Evolutionary conservation across 176 grass and related monocot genomes (phyloP).

Genomic region (Triticum dicoccoides): DNA sequence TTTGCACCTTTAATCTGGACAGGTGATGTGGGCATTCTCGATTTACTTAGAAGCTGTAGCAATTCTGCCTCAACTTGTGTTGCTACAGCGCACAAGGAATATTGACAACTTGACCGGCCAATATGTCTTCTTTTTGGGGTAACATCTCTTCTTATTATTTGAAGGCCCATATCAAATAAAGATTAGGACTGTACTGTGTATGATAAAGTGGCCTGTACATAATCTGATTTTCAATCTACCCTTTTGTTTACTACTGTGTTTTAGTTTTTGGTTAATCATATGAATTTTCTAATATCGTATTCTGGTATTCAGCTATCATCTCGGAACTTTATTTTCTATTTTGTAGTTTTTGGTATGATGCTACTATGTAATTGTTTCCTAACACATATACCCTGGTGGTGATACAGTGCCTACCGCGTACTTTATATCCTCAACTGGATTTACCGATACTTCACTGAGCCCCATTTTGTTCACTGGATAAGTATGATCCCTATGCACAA

Average conservation of each 20-base stretch:
- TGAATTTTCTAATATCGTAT: conserved; percentile 5
- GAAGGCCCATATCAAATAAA: background rate
- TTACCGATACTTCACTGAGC: conserved; percentile 83
- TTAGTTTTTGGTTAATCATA: background rate
- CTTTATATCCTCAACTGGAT: conserved; percentile 96
- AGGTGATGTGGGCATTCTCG: conserved; percentile 98
- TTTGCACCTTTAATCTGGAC: conserved; percentile 16
- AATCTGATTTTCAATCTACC: background rate
- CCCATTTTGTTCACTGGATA: conserved; percentile 93
- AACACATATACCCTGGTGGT: conserved; percentile 29
- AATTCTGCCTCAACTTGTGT: conserved; percentile 91
- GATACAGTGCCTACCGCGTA: conserved; percentile 79
- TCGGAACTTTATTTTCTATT: background rate
- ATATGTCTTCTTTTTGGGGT: conserved; percentile 98
- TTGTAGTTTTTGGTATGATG: too few relatives aligned
- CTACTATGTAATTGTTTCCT: background rate
- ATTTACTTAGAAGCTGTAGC: conserved; percentile 93
- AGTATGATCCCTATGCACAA: conserved; percentile 42
- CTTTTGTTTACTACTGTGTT: background rate
- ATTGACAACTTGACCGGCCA: conserved; percentile 91
- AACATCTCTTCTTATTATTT: conserved; percentile 18
- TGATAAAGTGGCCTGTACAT: background rate
- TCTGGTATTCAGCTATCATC: background rate
- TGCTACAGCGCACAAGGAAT: conserved; percentile 89
- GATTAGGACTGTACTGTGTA: background rate